Evolutionary conservation across 108 stramenopile genomes (phyloP).

Genomic region (Cyclotella kingstonii): DNA sequence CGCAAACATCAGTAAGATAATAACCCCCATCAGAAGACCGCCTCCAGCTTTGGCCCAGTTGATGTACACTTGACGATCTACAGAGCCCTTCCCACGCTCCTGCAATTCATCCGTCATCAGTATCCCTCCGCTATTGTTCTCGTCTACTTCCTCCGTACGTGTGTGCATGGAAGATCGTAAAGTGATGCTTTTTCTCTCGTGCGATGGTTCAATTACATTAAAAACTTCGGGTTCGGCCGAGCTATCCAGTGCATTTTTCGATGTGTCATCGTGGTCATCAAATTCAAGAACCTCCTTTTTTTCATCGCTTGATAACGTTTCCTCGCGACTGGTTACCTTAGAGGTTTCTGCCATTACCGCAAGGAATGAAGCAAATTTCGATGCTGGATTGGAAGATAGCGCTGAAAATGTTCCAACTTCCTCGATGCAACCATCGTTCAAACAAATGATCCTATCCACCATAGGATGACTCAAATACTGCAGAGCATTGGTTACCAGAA

Average conservation of each 20-base stretch:
- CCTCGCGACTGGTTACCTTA: constrained; percentile 7
- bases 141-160: constrained; percentile 1
- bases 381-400: constrained; percentile 49
- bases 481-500: constrained; percentile 93
- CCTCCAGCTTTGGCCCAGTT: constrained; percentile 82
- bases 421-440: constrained; percentile 72
- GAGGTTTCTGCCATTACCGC: constrained; percentile 57
- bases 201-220: constrained; percentile 10
- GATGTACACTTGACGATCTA: constrained; percentile 61
- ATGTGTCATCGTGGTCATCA: constrained; percentile 9
- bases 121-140: constrained; percentile 10
- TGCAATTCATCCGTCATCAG: constrained; percentile 51
- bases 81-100: constrained; percentile 51
- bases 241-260: constrained; percentile 14
- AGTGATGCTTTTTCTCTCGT: constrained; percentile 2
- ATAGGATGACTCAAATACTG: constrained; percentile 75
- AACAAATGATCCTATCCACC: constrained; percentile 74
- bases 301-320: background rate
- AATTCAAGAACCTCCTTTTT: background rate
- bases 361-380: constrained; percentile 60
- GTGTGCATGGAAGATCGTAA: background rate
- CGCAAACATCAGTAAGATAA: constrained; percentile 54
- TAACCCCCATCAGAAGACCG: constrained; percentile 49
- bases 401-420: constrained; percentile 80
- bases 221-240: constrained; percentile 35